phyloP scores from a whole-genome alignment of 2,329 filamentous ascomycete species.

The Colletotrichum endophyticum region DNA sequence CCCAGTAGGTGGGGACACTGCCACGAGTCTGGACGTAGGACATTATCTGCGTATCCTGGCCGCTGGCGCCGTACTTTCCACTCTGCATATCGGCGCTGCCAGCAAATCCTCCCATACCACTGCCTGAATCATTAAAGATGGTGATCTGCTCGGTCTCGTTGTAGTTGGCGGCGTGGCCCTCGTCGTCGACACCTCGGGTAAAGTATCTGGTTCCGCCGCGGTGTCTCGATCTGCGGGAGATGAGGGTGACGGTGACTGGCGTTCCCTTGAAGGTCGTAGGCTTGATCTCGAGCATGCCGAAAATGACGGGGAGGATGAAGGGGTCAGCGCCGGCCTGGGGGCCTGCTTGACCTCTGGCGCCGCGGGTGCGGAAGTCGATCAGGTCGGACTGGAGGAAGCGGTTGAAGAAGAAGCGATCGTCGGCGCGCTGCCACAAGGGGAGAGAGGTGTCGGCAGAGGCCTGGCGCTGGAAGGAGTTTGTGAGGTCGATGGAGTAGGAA shows the following conservation, averaged over 20 bases:
- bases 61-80: slow-evolving; percentile 65
- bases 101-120: slow-evolving; percentile 79
- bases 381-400: slow-evolving; percentile 89
- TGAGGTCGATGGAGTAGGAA: slow-evolving; percentile 95
- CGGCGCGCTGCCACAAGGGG: slow-evolving; percentile 89
- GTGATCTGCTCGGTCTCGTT: slow-evolving; percentile 97
- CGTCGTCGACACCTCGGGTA: slow-evolving; percentile 89
- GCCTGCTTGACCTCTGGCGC: slow-evolving; percentile 67
- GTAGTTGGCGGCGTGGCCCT: slow-evolving; percentile 97
- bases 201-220: slow-evolving; percentile 94
- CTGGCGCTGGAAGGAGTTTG: slow-evolving; percentile 95
- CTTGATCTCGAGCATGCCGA: slow-evolving; percentile 92
- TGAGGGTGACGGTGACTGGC: slow-evolving; percentile 82
- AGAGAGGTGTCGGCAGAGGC: slow-evolving; percentile 72
- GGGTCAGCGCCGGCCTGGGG: slow-evolving; percentile 82
- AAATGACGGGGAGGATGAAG: slow-evolving; percentile 94
- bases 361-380: slow-evolving; percentile 80
- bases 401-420: slow-evolving; percentile 99
- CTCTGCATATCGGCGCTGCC: slow-evolving; percentile 79
- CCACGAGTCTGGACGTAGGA: slow-evolving; percentile 97
- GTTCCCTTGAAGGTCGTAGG: slow-evolving; percentile 86
- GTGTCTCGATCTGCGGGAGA: slow-evolving; percentile 87
- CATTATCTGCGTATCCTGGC: slow-evolving; percentile 84
- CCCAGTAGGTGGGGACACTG: slow-evolving; percentile 95
- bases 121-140: slow-evolving; percentile 81